Conservation (phyloP, 768 basidiomycete species). For the Roridomyces roridus region DNA sequence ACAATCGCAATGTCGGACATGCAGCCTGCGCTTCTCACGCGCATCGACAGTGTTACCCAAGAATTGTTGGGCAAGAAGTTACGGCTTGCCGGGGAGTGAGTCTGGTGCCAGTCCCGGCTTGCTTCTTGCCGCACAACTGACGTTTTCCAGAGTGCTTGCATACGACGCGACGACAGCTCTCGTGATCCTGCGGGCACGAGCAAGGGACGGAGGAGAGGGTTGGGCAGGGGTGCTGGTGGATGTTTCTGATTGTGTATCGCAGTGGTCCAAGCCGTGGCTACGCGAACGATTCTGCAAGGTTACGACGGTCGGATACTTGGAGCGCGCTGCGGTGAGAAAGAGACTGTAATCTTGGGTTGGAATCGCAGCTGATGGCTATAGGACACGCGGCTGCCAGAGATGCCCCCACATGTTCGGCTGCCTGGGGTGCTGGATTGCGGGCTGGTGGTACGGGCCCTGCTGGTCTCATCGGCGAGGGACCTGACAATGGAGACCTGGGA, state of each 20-base stretch:
- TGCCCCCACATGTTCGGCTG: conserved; percentile 43
- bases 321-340: conserved; percentile 49
- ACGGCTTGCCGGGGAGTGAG: conserved; percentile 65
- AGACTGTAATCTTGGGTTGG: not conserved
- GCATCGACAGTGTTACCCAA: conserved; percentile 46
- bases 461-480: conserved; percentile 47
- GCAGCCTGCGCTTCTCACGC: conserved; percentile 51
- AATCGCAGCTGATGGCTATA: conserved; percentile 8
- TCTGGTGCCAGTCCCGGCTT: conserved; percentile 11
- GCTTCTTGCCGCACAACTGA: not conserved
- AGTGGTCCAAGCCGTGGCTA: conserved; percentile 50
- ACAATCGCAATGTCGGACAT: too few relatives aligned
- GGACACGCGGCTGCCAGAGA: conserved; percentile 46
- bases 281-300: conserved; percentile 57
- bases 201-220: too few relatives aligned
- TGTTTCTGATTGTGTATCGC: conserved; percentile 55
- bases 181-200: conserved; percentile 57
- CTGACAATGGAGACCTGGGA: conserved; percentile 57
- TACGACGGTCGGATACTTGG: conserved; percentile 65
- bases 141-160: conserved; percentile 53
- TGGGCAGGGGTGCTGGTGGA: conserved; percentile 67
- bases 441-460: conserved; percentile 60
- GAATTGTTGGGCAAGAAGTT: conserved; percentile 56
- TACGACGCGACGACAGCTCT: conserved; percentile 58
- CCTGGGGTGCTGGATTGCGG: conserved; percentile 46